Percentiles rank a stretch among this genome's conserved stretches.
phyloP scores from a whole-genome alignment of 805 yeast genomes.

The Ogataea degrootiae region DNA sequence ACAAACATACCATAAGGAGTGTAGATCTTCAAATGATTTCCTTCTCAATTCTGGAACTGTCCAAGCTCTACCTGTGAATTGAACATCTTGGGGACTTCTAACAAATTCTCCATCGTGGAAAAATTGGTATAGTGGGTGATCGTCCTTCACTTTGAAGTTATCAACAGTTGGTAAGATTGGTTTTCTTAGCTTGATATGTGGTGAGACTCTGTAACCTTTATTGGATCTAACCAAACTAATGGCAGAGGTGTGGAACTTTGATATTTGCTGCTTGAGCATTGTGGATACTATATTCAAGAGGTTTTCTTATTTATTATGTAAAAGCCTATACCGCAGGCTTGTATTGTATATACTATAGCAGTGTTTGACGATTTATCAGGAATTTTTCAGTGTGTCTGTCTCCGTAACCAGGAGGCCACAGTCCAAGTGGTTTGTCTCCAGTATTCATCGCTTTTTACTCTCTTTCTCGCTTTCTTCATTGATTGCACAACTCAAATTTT shows the following conservation, averaged over 20 bases:
- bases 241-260: conserved; percentile 33
- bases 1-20: conserved; percentile 84
- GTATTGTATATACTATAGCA: too few relatives aligned
- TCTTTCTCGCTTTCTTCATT: too few relatives aligned
- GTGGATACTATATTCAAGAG: not conserved
- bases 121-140: conserved; percentile 95
- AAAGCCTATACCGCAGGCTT: too few relatives aligned
- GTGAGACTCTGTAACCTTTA: conserved; percentile 35
- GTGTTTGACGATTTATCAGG: too few relatives aligned
- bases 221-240: conserved; percentile 28
- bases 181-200: conserved; percentile 53
- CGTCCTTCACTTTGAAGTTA: conserved; percentile 67
- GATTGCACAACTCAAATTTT: too few relatives aligned
- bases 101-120: conserved; percentile 61
- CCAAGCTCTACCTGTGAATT: conserved; percentile 72
- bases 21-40: conserved; percentile 88
- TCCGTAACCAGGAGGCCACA: too few relatives aligned
- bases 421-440: too few relatives aligned
- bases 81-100: conserved; percentile 52
- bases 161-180: conserved; percentile 82
- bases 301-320: too few relatives aligned
- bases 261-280: conserved; percentile 14
- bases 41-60: conserved; percentile 81
- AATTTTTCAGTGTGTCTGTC: too few relatives aligned
- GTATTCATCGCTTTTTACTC: too few relatives aligned